phyloP scores from a whole-genome alignment of 2,329 filamentous ascomycete genomes.

The Dothidotthia symphoricarpi region DNA sequence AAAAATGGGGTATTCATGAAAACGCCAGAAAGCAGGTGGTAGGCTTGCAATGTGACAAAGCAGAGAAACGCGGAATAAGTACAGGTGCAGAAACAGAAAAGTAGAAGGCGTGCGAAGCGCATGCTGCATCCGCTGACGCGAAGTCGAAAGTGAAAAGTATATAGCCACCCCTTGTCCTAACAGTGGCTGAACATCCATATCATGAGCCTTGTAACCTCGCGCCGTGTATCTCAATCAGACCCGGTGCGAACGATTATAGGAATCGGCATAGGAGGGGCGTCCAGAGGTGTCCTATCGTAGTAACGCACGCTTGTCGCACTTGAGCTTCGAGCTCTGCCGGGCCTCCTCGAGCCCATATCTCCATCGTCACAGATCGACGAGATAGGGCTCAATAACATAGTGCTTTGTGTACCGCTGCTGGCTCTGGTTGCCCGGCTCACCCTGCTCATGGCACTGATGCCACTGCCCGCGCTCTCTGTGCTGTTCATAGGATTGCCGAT shows the following conservation, averaged over 20 bases:
- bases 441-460: conserved; percentile 20
- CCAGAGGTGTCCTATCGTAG: conserved; percentile 29
- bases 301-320: conserved; percentile 32
- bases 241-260: conserved; percentile 33
- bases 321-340: conserved; percentile 25
- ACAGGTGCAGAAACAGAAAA: too few species aligned
- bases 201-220: too few species aligned
- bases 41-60: too few species aligned
- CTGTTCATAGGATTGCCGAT: conserved; percentile 10
- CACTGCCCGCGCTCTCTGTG: conserved; percentile 19
- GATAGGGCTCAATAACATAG: conserved; percentile 24
- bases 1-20: too few species aligned
- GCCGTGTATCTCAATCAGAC: conserved; percentile 14
- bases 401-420: conserved; percentile 17
- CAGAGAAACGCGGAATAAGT: too few species aligned
- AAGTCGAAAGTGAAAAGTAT: too few species aligned
- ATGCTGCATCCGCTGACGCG: too few species aligned
- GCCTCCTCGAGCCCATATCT: conserved; percentile 15
- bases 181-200: too few species aligned
- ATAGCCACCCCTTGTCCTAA: too few species aligned
- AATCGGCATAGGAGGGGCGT: conserved; percentile 17
- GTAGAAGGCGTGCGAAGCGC: too few species aligned
- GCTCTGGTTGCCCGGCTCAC: too few species aligned
- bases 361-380: conserved; percentile 14
- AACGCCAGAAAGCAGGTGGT: too few species aligned